Percentiles rank a stretch among this genome's conserved stretches.
Conservation (phyloP, 805 yeast genomes). For the Lipomyces yamadae region DNA sequence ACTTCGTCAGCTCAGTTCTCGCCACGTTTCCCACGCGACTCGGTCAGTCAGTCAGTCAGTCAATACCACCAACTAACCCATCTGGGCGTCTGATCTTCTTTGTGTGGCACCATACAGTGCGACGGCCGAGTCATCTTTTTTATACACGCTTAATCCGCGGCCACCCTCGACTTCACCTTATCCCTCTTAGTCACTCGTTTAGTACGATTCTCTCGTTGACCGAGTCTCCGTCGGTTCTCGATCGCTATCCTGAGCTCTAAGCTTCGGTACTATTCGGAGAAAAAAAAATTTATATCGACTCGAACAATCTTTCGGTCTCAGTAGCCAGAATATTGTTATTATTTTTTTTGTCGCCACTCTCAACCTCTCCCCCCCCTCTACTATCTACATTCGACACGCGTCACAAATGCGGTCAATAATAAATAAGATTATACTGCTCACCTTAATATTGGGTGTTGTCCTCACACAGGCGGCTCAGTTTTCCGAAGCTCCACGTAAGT, state of each 20-base stretch:
- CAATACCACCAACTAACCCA: too few species aligned
- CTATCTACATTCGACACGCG: not conserved
- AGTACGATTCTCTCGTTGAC: not conserved
- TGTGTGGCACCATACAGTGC: too few species aligned
- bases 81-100: too few species aligned
- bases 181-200: slow-evolving; percentile 5
- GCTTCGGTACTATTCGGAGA: not conserved
- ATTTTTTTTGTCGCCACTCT: too few species aligned
- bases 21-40: slow-evolving; percentile 9
- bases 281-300: too few species aligned
- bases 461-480: slow-evolving; percentile 4
- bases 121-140: too few species aligned
- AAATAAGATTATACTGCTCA: slow-evolving; percentile 4
- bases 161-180: not conserved
- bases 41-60: too few species aligned
- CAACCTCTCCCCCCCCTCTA: too few species aligned
- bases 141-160: not conserved
- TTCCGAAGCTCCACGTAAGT: slow-evolving; percentile 8
- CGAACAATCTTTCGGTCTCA: not conserved
- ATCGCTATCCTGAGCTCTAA: not conserved
- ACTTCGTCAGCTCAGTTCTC: not conserved
- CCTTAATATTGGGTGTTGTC: slow-evolving; percentile 4
- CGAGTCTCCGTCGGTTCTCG: not conserved
- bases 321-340: too few species aligned
- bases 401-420: slow-evolving; percentile 6